Evolutionary conservation across 2,329 filamentous ascomycete species (phyloP), one percentile per base, ranked within the genome.

Genomic region (Diaporthe longicolla): DNA sequence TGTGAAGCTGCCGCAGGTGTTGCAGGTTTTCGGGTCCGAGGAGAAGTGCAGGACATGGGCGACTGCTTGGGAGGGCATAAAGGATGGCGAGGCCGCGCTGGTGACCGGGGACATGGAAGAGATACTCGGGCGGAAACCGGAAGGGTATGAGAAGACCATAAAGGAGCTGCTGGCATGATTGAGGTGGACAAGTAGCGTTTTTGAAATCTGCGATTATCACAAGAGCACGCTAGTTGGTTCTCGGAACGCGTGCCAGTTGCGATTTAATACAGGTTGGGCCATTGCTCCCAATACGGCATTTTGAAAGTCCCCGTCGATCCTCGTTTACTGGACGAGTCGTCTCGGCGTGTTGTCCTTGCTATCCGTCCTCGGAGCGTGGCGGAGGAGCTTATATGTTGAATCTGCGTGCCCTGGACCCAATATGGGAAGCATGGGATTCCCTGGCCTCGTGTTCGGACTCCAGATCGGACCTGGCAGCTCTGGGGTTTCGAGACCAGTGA

Each of bases 11-110:
- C 81, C 83, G 57, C 82, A 84, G 76, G 81, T 85, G 70, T 37
- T 76, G 70, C 71, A 55, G 9, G 52, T 57, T 9, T 82, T 82
- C 61, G 79, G 79, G 8, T 73, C 72, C 3, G 78, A 80, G 43
- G 81, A 82, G n/a, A 79, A 79, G 57, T 83, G 85, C 37, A 79
- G 79, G 70, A 83, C 84, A n/a, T 88, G 86, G 86, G 81, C 85
- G 24, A 85, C 85, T 1, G 84, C 85, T 2, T 88, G 85, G 83
- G 83, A 85, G 37, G 86, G 81, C 0, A 85, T 88, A 52, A 77
- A 78, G 3, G 78, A 76, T 0, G 86, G 86, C 0, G 86, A 88
- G 80, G 81, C 85, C 13, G 83, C 83, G 1, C 81, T 84, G 26
- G 83, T 87, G 29, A 82, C 84, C 29, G 78, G 79, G 9, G 79